Evolutionary conservation across 345 rosid species (phyloP).

Genomic region (Triadica sebifera): DNA sequence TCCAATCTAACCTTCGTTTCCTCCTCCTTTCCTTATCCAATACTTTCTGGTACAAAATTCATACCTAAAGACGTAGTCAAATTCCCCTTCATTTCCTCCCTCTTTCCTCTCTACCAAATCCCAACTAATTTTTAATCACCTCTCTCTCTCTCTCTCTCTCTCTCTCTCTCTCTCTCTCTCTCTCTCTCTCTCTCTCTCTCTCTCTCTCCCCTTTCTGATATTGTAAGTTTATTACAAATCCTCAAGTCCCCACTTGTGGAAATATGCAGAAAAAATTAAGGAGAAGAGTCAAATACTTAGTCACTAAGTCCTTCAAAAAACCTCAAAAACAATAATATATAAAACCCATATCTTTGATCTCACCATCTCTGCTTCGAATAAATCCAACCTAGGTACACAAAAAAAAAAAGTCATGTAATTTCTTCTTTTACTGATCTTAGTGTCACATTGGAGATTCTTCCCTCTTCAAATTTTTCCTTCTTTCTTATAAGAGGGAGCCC

Average conservation of each 20-base stretch:
- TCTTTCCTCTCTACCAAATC: too few species aligned
- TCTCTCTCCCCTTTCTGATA: neutral
- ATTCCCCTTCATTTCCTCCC: neutral
- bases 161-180: too few species aligned
- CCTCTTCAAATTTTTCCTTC: conserved; percentile 67
- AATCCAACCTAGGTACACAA: conserved; percentile 29
- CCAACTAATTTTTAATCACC: neutral
- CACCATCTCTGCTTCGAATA: conserved; percentile 50
- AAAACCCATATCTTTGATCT: conserved; percentile 45
- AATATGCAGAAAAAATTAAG: too few species aligned
- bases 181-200: too few species aligned
- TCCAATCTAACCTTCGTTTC: neutral
- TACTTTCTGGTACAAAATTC: neutral
- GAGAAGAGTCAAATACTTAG: conserved; percentile 16
- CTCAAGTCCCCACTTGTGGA: too few species aligned
- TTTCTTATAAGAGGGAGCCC: conserved; percentile 88
- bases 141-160: too few species aligned
- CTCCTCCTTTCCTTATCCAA: neutral
- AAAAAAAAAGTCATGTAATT: conserved; percentile 54
- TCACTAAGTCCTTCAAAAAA: conserved; percentile 16
- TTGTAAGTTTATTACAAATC: neutral
- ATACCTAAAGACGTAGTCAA: neutral
- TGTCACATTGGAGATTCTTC: conserved; percentile 73
- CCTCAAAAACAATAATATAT: neutral
- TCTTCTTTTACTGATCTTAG: conserved; percentile 72